phyloP scores from a whole-genome alignment of 1,284 basidiomycete genomes.

The Tylopilus orsonianus region DNA sequence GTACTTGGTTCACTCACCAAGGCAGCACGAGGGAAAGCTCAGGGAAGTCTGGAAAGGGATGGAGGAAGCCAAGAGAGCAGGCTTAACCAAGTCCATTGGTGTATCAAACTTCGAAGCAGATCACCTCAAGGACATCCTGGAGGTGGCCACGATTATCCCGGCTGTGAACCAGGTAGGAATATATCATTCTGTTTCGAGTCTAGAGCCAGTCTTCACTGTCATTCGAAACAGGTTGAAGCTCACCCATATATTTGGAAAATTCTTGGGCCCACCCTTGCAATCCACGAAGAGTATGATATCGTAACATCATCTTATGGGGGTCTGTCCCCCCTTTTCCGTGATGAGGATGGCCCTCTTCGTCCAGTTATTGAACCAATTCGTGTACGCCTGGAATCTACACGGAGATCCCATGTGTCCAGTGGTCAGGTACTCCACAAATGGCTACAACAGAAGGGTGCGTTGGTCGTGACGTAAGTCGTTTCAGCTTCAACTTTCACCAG shows the following conservation, averaged over 20 bases:
- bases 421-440: constrained; percentile 62
- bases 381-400: constrained; percentile 42
- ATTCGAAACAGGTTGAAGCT: constrained; percentile 61
- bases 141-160: constrained; percentile 58
- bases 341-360: constrained; percentile 56
- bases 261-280: constrained; percentile 51
- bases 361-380: constrained; percentile 51
- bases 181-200: background rate
- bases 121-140: constrained; percentile 64
- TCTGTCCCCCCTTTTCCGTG: constrained; percentile 58
- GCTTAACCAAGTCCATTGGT: constrained; percentile 58
- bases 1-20: constrained; percentile 68
- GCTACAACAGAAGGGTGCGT: constrained; percentile 54
- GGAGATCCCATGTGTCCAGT: constrained; percentile 47
- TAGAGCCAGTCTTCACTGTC: constrained; percentile 7
- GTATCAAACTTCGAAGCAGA: constrained; percentile 75
- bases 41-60: constrained; percentile 68
- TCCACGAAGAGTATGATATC: constrained; percentile 63
- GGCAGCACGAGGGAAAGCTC: constrained; percentile 42
- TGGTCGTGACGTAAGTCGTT: constrained; percentile 67
- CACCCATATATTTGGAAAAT: constrained; percentile 77
- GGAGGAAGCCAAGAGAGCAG: constrained; percentile 66
- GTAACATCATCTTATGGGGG: constrained; percentile 68
- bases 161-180: constrained; percentile 76
- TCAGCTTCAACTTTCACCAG: background rate